Base-by-base conservation (phyloP, 768 basidiomycete species). In the Suillus fuscotomentosus region DNA sequence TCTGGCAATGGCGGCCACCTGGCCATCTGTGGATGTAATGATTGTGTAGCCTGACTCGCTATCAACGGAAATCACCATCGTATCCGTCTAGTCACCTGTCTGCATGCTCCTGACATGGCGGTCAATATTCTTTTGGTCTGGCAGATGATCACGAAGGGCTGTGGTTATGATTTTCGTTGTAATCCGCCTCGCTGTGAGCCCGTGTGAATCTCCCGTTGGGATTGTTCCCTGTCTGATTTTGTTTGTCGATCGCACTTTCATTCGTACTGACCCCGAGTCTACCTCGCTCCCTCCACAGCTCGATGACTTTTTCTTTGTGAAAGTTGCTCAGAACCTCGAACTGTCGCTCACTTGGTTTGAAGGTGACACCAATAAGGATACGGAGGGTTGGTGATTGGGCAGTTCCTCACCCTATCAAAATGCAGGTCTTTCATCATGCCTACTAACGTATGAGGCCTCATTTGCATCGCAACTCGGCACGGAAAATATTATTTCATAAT, bases 31-130 rank as follows among this genome's bases (percentile, higher is more conserved):
- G 50, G 60, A 34, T 11, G 31, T 27, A 54, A 24, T 22, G 54
- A 59, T 51, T 61, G 34, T 8, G 4, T 61, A 5, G 53, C 60
- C 34, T 15, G 22, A 22, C 60, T 61, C 34, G 20, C 53, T 51
- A 15, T 61, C 15, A 36, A 59, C n/a, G 24, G 53, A 15, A 27
- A 27, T 53, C 55, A 54, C 15, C n/a, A 15, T 24, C 53, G 31
- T 34, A 15, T 61, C 4, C 13, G 43, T 34, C 43, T 56, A 6
- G 7, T 8, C 6, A 27, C 55, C 31, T 61, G n/a, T 57, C 24
- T 51, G 22, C 60, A 61, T 50, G 60, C 60, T 51, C 60, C 60
- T 8, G 50, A 31, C 13, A 22, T 24, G 34, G 24, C 31, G 53
- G 31, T 61, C 42, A 50, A 59, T 14, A 15, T 59, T 10, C 8